Percentiles rank a stretch among this genome's conserved stretches.
These are phyloP conservation scores for Coemansia sp. DNA, from an alignment of 192 early-diverging fungal species.

Conservation along the genomic window DNA sequence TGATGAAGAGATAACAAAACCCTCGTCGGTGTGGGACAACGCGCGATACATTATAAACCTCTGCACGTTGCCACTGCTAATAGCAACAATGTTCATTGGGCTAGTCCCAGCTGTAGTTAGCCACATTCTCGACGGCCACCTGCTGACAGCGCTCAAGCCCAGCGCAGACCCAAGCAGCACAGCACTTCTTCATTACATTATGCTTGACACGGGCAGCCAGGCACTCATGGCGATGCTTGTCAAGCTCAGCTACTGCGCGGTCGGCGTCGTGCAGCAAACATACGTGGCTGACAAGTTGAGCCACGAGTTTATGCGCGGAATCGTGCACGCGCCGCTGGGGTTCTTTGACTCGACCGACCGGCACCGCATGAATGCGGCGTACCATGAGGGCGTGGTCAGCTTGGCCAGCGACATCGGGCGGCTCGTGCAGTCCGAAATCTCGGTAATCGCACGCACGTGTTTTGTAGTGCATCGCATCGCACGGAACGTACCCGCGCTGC, in stretches of 20 bases:
- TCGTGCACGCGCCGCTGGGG: conserved; percentile 33
- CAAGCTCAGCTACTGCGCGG: neutral
- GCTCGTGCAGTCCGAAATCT: conserved; percentile 17
- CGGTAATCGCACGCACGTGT: neutral
- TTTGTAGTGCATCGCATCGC: conserved; percentile 21
- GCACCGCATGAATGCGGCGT: conserved; percentile 14
- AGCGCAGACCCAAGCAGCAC: conserved; percentile 6
- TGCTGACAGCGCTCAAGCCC: conserved; percentile 13
- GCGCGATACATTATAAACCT: neutral
- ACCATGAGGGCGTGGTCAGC: conserved; percentile 5
- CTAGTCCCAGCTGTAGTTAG: neutral
- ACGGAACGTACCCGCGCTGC: conserved; percentile 16
- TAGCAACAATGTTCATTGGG: neutral
- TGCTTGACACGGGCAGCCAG: conserved; percentile 16
- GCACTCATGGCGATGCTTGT: neutral
- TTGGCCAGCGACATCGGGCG: conserved; percentile 8
- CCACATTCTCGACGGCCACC: conserved; percentile 22
- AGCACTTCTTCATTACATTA: conserved; percentile 15
- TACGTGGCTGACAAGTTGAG: conserved; percentile 14
- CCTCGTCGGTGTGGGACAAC: neutral
- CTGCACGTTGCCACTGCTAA: neutral
- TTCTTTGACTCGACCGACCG: conserved; percentile 30
- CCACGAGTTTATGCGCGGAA: conserved; percentile 12
- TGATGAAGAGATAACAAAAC: neutral
- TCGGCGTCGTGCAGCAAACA: neutral